Evolutionary conservation across 164 flowering plant genomes (phyloP).

Genomic region (Piper betle): DNA sequence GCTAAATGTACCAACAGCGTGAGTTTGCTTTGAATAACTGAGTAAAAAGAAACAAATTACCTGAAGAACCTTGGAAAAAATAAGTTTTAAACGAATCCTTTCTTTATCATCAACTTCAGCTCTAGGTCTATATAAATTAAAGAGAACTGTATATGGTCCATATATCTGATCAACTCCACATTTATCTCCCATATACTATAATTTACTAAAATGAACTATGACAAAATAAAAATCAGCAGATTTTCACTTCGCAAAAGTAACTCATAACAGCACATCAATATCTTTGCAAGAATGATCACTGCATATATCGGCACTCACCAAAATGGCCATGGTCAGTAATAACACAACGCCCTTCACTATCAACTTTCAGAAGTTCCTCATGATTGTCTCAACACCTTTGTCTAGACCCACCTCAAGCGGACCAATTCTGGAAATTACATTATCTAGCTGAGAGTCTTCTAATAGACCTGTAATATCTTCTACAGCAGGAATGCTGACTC

Average conservation of each 20-base stretch:
- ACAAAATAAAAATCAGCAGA: too few relatives aligned
- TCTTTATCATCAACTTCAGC: slow-evolving; percentile 62
- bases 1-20: not conserved
- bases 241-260: not conserved
- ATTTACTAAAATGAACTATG: too few relatives aligned
- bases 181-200: not conserved
- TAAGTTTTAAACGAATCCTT: slow-evolving; percentile 59
- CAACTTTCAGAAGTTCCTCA: slow-evolving; percentile 61
- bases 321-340: slow-evolving; percentile 96
- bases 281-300: slow-evolving; percentile 45
- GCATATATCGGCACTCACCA: slow-evolving; percentile 35
- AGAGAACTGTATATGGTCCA: slow-evolving; percentile 50
- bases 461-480: slow-evolving; percentile 91
- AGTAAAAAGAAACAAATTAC: slow-evolving; percentile 21
- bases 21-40: not conserved
- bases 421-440: slow-evolving; percentile 12
- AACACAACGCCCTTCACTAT: slow-evolving; percentile 92
- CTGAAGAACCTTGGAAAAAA: slow-evolving; percentile 64
- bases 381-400: slow-evolving; percentile 24
- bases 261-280: not conserved
- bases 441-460: slow-evolving; percentile 13
- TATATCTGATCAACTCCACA: not conserved
- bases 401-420: slow-evolving; percentile 9
- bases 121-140: slow-evolving; percentile 93
- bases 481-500: slow-evolving; percentile 87